Conservation (phyloP, 306 rosid species). For the Echinosophora koreensis region DNA sequence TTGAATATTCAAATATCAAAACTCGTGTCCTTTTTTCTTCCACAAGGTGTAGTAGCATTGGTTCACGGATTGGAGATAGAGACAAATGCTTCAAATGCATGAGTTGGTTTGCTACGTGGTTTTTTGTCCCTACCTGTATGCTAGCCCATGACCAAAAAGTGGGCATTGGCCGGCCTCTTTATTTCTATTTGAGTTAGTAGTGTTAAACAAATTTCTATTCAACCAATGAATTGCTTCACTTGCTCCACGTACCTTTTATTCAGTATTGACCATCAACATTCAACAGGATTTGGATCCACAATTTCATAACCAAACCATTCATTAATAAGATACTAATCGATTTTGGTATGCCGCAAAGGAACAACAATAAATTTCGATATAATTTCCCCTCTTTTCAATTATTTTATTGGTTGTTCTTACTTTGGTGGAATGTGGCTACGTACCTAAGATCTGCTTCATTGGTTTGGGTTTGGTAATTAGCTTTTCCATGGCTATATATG, state of each 20-base stretch:
- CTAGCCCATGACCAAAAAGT: constrained; percentile 41
- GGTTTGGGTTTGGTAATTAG: constrained; percentile 48
- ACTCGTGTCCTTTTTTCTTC: too few relatives aligned
- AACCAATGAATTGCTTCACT: constrained; percentile 26
- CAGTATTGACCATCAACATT: constrained; percentile 32
- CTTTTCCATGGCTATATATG: constrained; percentile 24
- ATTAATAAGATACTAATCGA: constrained; percentile 3
- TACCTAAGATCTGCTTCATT: constrained; percentile 48
- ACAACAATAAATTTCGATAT: constrained; percentile 38
- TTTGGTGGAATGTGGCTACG: constrained; percentile 48
- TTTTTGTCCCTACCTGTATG: constrained; percentile 24
- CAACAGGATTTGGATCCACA: constrained; percentile 22
- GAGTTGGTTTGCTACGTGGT: too few relatives aligned
- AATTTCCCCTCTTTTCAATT: background rate
- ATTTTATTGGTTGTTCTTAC: constrained; percentile 39
- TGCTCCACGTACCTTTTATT: constrained; percentile 22
- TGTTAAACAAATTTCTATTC: constrained; percentile 41
- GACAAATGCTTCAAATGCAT: too few relatives aligned
- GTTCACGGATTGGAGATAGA: too few relatives aligned
- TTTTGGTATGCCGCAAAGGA: constrained; percentile 40
- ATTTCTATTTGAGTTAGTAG: constrained; percentile 41
- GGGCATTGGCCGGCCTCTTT: constrained; percentile 42
- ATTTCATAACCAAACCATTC: constrained; percentile 41
- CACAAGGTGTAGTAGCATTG: too few relatives aligned
- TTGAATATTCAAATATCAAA: too few relatives aligned